Evolutionary conservation across 169 alveolate species (phyloP).

Genomic region (Plasmodium vinckei): DNA sequence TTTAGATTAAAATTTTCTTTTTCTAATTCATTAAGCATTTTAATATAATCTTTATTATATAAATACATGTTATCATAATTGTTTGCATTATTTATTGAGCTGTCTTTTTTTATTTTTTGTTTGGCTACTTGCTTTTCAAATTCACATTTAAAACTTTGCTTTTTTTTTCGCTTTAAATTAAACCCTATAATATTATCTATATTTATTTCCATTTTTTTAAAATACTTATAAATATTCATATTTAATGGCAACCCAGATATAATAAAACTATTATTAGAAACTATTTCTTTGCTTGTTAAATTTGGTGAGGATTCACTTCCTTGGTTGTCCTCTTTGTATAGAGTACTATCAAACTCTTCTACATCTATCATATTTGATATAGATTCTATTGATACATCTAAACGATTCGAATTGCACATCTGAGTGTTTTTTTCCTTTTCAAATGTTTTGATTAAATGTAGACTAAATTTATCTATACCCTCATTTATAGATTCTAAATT

Average conservation of each 20-base stretch:
- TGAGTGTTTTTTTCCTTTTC: constrained; percentile 3
- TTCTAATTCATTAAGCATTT: constrained; percentile 7
- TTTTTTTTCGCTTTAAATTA: constrained; percentile 5
- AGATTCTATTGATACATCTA: constrained; percentile 2
- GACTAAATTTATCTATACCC: constrained; percentile 1
- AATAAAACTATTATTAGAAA: constrained; percentile 7
- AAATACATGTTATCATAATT: constrained; percentile 17
- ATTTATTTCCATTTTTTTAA: constrained; percentile 28
- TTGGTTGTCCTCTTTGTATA: not conserved
- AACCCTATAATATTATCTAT: constrained; percentile 33
- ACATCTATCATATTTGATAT: too few species aligned
- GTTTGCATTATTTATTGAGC: not conserved
- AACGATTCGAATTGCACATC: not conserved
- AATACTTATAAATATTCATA: constrained; percentile 12
- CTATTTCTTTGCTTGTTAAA: not conserved
- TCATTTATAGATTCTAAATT: not conserved
- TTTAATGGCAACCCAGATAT: constrained; percentile 53
- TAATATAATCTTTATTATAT: constrained; percentile 20
- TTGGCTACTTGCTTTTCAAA: not conserved
- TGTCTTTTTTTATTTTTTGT: not conserved
- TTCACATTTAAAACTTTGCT: not conserved
- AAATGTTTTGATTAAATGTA: not conserved
- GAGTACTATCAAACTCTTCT: not conserved
- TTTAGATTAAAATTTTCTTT: constrained; percentile 16
- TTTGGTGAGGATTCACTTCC: not conserved